A percentile compares a stretch with the other conserved stretches of the same genome.
Evolutionary conservation across 225 moss, liverwort and hornwort species (phyloP).

Genomic region (Polytrichum formosum): DNA sequence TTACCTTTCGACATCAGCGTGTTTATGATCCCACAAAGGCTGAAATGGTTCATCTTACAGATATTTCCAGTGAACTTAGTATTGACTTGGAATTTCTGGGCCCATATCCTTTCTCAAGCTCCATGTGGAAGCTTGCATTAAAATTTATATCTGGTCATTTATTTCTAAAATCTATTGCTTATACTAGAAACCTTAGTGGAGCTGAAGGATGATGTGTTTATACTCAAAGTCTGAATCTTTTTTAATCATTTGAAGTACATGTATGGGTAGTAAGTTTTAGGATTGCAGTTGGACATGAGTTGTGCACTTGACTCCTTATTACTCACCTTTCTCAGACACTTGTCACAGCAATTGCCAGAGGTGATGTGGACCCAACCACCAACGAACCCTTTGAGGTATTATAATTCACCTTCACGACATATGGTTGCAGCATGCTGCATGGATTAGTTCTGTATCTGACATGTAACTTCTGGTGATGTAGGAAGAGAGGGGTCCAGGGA

Average conservation of each 20-base stretch:
- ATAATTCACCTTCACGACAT: not conserved
- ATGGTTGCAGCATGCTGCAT: not conserved
- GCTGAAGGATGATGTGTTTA: not conserved
- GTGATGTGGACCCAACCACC: constrained; percentile 86
- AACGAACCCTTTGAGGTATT: constrained; percentile 72
- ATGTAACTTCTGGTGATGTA: constrained; percentile 8
- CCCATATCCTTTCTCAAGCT: constrained; percentile 79
- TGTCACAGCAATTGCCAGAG: constrained; percentile 66
- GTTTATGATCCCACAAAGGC: constrained; percentile 72
- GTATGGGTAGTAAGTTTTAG: not conserved
- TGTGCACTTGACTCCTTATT: constrained; percentile 48
- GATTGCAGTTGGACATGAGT: not conserved
- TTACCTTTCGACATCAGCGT: constrained; percentile 91
- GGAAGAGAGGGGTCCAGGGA: constrained; percentile 27
- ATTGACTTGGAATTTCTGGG: constrained; percentile 74
- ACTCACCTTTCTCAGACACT: constrained; percentile 63
- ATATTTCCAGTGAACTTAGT: constrained; percentile 50
- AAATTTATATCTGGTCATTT: too few relatives aligned
- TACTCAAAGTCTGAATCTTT: not conserved
- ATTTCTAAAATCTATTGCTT: too few relatives aligned
- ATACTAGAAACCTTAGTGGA: not conserved
- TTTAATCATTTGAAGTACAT: too few relatives aligned
- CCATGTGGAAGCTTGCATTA: not conserved
- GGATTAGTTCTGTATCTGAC: not conserved
- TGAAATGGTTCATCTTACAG: constrained; percentile 75